Conservation (phyloP, 2,329 filamentous ascomycete genomes). For the Blastomyces silverae region DNA sequence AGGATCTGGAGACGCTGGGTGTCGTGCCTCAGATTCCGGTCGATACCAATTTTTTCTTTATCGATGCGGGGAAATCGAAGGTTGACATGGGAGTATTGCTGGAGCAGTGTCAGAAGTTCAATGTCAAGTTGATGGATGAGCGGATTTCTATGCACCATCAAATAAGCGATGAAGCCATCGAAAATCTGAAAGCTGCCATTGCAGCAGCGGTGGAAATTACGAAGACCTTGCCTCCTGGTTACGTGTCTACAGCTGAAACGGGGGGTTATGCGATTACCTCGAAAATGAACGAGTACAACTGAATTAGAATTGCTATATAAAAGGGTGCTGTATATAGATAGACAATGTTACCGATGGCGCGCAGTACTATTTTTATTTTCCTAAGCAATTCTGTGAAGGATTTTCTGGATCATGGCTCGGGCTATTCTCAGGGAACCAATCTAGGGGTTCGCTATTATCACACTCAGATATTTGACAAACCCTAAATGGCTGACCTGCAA, state of each 20-base stretch:
- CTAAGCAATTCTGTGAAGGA: background rate
- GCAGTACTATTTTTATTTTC: background rate
- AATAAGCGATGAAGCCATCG: slow-evolving; percentile 32
- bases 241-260: slow-evolving; percentile 19
- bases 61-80: slow-evolving; percentile 23
- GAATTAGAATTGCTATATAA: slow-evolving; percentile 13
- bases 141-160: slow-evolving; percentile 28
- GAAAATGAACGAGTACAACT: slow-evolving; percentile 28
- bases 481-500: background rate
- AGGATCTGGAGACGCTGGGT: slow-evolving; percentile 37
- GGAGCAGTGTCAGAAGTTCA: slow-evolving; percentile 24
- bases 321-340: background rate
- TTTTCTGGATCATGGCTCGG: background rate
- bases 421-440: background rate
- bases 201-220: slow-evolving; percentile 23
- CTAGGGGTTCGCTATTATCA: background rate
- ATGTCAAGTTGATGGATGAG: slow-evolving; percentile 27
- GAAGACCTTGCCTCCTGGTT: slow-evolving; percentile 21
- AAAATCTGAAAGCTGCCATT: slow-evolving; percentile 25
- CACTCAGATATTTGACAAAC: background rate
- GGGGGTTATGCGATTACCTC: slow-evolving; percentile 25
- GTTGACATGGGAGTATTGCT: slow-evolving; percentile 26
- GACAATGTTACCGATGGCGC: background rate
- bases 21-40: slow-evolving; percentile 42
- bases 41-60: slow-evolving; percentile 28